Evolutionary conservation across 2,329 filamentous ascomycete species (phyloP), one percentile per base, ranked within the genome.

Genomic region (Penicillium psychrosexuale): DNA sequence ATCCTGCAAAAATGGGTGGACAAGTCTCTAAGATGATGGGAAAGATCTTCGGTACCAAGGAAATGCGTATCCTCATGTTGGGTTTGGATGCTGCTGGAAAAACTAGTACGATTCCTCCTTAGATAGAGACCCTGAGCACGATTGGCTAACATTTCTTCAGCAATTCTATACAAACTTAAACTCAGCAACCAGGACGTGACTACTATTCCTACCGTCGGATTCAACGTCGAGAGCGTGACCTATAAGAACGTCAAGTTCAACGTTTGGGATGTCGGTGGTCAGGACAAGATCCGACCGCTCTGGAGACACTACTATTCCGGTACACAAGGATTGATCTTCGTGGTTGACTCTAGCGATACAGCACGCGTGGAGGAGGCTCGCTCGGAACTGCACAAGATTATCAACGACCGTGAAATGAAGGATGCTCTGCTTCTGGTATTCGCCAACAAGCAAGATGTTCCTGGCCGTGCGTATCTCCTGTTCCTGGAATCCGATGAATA

Each of bases 191-290:
- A 97, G 82, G 92, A 96, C 73, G 92, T 97, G 69, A 97, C 94
- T 59, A 97, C 94, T 49, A 97, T 97, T 72, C 94, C 94, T 44
- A 99, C 94, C 33, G 94, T 99, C 68, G 94, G 93, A 66, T 97
- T 97, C 84, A 97, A 97, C 83, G 94, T 97, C 76, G 93, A 97
- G 82, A 96, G 91, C 5, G 92, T 97, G 69, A 95, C 92, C 65
- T 97, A 96, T 82, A 97, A 97, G 84, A 97, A 97, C 76, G 92
- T 97, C 78, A 95, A 97, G 78, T 97, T 97, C 82, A 97, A 95
- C 70, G 93, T 97, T 61, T 97, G 93, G 93, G 93, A 97, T 80
- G 93, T 97, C 57, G 93, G 93, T 77, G 93, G 93, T 63, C 93
- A 97, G 82, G 93, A 97, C 84, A 97, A 97, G 87, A 97, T 97